Conservation (phyloP, 495 filamentous ascomycete species). For the Aspergillus affinis region DNA sequence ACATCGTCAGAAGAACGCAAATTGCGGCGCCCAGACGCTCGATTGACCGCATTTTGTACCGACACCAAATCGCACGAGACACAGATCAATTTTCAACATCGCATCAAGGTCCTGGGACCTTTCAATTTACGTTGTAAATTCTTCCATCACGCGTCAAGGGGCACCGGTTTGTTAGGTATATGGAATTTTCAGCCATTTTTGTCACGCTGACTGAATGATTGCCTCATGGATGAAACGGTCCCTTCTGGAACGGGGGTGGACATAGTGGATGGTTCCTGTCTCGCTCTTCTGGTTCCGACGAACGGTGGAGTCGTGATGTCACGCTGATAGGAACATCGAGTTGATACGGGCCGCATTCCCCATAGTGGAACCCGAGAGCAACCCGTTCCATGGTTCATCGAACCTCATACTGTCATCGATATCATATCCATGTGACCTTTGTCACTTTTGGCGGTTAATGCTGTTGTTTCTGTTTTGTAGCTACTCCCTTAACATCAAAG, state of each 20-base stretch:
- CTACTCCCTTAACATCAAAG: too few relatives aligned
- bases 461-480: too few relatives aligned
- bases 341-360: neutral
- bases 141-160: neutral
- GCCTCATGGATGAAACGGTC: neutral
- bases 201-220: neutral
- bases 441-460: too few relatives aligned
- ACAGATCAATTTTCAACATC: neutral
- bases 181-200: neutral
- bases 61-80: neutral
- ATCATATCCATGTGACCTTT: too few relatives aligned
- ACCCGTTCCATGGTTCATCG: neutral
- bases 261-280: neutral
- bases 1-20: neutral
- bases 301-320: neutral
- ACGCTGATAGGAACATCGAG: neutral
- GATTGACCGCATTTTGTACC: neutral
- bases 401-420: neutral
- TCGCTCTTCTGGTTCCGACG: neutral
- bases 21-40: neutral
- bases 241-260: too few relatives aligned
- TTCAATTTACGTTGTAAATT: too few relatives aligned
- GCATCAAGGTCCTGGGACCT: neutral
- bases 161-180: neutral
- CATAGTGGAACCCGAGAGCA: neutral